Percentiles rank a stretch among this genome's conserved stretches.
Conservation (phyloP, 306 rosid species). For the Crotalaria pallida region DNA sequence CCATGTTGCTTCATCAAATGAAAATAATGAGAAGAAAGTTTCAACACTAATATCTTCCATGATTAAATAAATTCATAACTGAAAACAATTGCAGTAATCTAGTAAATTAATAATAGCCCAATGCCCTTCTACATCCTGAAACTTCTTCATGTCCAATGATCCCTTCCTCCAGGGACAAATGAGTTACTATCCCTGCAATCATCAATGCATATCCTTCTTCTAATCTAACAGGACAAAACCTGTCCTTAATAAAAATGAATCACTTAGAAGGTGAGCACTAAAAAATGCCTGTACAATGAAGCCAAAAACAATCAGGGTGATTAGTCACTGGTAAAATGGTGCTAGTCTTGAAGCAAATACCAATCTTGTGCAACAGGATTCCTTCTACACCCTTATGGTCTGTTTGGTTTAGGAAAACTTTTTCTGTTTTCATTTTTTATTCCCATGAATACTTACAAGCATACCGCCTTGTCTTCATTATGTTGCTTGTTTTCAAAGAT, state of each 20-base stretch:
- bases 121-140: slow-evolving; percentile 47
- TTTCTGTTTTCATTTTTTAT: too few relatives aligned
- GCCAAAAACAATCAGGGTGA: slow-evolving; percentile 53
- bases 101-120: slow-evolving; percentile 30
- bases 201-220: slow-evolving; percentile 41
- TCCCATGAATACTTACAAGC: too few relatives aligned
- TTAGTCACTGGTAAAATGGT: slow-evolving; percentile 21
- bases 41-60: slow-evolving; percentile 41
- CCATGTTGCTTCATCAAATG: slow-evolving; percentile 45
- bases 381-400: slow-evolving; percentile 29
- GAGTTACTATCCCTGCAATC: slow-evolving; percentile 52
- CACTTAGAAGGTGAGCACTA: slow-evolving; percentile 51
- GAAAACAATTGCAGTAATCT: slow-evolving; percentile 38
- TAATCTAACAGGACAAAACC: slow-evolving; percentile 41
- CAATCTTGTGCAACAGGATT: slow-evolving; percentile 37
- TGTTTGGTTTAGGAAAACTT: too few relatives aligned
- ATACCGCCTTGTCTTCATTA: too few relatives aligned
- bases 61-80: slow-evolving; percentile 58
- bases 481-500: too few relatives aligned
- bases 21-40: slow-evolving; percentile 31
- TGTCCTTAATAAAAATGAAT: slow-evolving; percentile 52
- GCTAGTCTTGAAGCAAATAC: slow-evolving; percentile 37
- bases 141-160: slow-evolving; percentile 39
- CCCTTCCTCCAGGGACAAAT: slow-evolving; percentile 56
- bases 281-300: slow-evolving; percentile 80